Percentiles rank a stretch among this genome's conserved stretches.
Conservation (phyloP, 805 yeast species). For the Yarrowia hollandica region DNA sequence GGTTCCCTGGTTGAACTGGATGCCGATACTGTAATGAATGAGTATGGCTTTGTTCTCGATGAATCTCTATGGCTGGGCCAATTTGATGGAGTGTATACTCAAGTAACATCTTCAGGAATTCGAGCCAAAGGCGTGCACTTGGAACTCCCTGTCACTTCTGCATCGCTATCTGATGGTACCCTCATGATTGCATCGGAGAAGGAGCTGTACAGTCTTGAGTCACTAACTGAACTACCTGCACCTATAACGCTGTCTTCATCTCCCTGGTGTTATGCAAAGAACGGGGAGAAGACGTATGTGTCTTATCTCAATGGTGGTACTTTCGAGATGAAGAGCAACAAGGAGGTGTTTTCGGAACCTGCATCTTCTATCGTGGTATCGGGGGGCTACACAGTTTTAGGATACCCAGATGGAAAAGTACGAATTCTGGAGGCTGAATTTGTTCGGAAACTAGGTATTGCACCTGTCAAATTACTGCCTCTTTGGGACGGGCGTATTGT, state of each 20-base stretch:
- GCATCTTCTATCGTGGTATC: constrained; percentile 8
- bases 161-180: neutral
- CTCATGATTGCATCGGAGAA: neutral
- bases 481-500: constrained; percentile 6
- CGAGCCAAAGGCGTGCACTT: neutral
- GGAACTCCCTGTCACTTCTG: neutral
- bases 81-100: neutral
- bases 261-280: constrained; percentile 11
- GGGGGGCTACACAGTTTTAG: constrained; percentile 6
- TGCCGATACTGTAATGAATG: neutral
- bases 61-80: constrained; percentile 2
- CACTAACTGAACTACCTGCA: neutral
- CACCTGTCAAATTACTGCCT: neutral
- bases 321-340: neutral
- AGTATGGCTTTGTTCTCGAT: constrained; percentile 2
- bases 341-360: neutral
- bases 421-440: neutral
- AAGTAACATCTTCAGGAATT: constrained; percentile 2
- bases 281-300: constrained; percentile 3
- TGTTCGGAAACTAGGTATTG: neutral
- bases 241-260: neutral
- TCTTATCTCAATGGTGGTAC: constrained; percentile 17
- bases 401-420: constrained; percentile 7
- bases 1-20: constrained; percentile 10
- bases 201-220: neutral